phyloP scores from a whole-genome alignment of 768 basidiomycete genomes.

The Suillus subaureus region DNA sequence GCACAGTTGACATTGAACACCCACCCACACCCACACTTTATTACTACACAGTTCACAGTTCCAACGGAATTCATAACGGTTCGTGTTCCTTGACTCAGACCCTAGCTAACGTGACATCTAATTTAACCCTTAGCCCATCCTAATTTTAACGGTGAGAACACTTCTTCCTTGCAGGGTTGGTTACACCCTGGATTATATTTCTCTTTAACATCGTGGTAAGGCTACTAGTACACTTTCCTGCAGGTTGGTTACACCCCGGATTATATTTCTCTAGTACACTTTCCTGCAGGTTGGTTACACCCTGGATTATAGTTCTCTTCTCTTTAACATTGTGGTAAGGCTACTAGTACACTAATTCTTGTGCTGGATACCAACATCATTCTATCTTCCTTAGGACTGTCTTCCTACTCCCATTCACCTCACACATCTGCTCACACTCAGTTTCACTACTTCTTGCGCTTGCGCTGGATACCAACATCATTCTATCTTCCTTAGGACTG shows the following conservation, averaged over 20 bases:
- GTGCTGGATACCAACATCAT: slow-evolving; percentile 96
- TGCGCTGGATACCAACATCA: slow-evolving; percentile 93
- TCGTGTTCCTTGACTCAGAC: not conserved
- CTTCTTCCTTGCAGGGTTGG: too few species aligned
- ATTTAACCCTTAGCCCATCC: too few species aligned
- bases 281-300: slow-evolving; percentile 23
- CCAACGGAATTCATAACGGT: not conserved
- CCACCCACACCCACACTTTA: not conserved
- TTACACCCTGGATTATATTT: too few species aligned
- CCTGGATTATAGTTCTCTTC: slow-evolving; percentile 13
- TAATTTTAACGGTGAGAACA: too few species aligned
- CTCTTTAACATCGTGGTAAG: too few species aligned
- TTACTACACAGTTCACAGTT: not conserved
- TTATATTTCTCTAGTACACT: too few species aligned
- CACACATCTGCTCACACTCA: too few species aligned
- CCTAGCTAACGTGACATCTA: too few species aligned
- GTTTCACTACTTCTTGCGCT: too few species aligned
- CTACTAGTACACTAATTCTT: slow-evolving; percentile 69
- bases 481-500: slow-evolving; percentile 80
- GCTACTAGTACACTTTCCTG: too few species aligned
- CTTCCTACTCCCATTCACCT: slow-evolving; percentile 76
- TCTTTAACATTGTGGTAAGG: slow-evolving; percentile 70
- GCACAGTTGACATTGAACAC: not conserved
- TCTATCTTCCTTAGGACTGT: slow-evolving; percentile 64
- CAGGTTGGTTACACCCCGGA: slow-evolving; percentile 17